Conservation (phyloP, 768 basidiomycete genomes). For the Amanita inopinata region DNA sequence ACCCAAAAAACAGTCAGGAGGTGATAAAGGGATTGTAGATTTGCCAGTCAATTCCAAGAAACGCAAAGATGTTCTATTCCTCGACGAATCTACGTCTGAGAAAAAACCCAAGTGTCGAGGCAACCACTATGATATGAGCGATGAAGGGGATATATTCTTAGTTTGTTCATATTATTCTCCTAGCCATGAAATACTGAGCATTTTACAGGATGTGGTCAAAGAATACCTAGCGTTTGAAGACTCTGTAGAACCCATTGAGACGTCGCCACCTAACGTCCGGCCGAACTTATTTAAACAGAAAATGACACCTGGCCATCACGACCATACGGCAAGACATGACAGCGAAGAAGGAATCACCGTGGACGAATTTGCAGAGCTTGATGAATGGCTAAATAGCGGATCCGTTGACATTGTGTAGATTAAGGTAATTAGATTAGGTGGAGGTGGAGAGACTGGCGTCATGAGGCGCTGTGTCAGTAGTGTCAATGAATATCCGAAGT, state of each 20-base stretch:
- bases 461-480: constrained; percentile 18
- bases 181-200: too few relatives aligned
- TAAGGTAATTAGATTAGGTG: constrained; percentile 10
- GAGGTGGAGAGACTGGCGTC: constrained; percentile 7
- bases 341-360: constrained; percentile 13
- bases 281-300: neutral
- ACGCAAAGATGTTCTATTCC: neutral
- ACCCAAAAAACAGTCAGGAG: too few relatives aligned
- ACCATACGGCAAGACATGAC: neutral
- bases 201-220: too few relatives aligned
- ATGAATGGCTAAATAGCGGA: constrained; percentile 60
- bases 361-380: constrained; percentile 55
- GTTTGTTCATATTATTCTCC: too few relatives aligned
- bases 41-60: constrained; percentile 7
- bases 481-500: constrained; percentile 50
- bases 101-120: constrained; percentile 4
- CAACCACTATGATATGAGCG: neutral
- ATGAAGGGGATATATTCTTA: too few relatives aligned
- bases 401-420: constrained; percentile 42
- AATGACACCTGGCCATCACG: neutral
- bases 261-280: too few relatives aligned
- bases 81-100: constrained; percentile 3
- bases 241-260: too few relatives aligned
- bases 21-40: too few relatives aligned
- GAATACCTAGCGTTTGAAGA: too few relatives aligned